Conservation (phyloP, 2,329 filamentous ascomycete genomes). For the Aspergillus phoenicis region DNA sequence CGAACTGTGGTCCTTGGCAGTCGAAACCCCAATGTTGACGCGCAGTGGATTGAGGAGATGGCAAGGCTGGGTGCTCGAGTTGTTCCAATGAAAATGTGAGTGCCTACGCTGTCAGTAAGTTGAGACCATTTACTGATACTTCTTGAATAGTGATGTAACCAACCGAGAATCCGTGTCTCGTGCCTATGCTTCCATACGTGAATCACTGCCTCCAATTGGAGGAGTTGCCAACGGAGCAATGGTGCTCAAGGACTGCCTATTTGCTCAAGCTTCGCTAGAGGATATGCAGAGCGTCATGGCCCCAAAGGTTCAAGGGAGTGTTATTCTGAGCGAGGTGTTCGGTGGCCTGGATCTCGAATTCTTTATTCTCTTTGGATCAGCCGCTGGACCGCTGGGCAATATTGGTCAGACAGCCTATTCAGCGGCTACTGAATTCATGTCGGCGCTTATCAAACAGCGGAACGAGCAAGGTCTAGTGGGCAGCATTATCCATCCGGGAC, state of each 20-base stretch:
- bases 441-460: constrained; percentile 5
- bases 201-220: neutral
- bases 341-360: constrained; percentile 1
- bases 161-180: neutral
- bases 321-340: neutral
- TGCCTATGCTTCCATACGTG: neutral
- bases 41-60: constrained; percentile 7
- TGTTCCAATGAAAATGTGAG: neutral
- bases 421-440: constrained; percentile 5
- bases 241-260: constrained; percentile 4
- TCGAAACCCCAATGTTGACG: neutral
- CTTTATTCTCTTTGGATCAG: constrained; percentile 4
- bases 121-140: neutral
- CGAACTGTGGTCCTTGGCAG: constrained; percentile 3
- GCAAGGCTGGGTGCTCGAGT: constrained; percentile 4
- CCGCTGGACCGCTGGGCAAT: constrained; percentile 8
- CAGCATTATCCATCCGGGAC: neutral
- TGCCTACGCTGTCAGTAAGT: neutral
- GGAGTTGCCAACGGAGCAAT: constrained; percentile 4
- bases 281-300: constrained; percentile 1
- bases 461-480: neutral
- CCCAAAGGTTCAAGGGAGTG: constrained; percentile 4
- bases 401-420: constrained; percentile 6
- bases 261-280: neutral
- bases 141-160: neutral